Conservation (phyloP, 345 rosid genomes). For the Limnanthes douglasii region DNA sequence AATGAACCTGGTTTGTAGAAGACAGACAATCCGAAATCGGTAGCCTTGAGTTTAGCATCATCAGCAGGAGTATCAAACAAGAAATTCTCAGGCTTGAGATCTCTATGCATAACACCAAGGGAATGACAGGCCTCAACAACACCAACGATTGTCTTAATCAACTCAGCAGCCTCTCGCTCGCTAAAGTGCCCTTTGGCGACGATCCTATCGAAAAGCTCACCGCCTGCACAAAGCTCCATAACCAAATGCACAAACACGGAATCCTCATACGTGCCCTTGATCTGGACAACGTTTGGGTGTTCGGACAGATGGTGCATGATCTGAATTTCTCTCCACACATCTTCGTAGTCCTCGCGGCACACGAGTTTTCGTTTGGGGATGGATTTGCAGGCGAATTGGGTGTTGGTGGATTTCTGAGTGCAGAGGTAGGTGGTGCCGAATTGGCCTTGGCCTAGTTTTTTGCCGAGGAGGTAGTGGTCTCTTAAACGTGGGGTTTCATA, state of each 20-base stretch:
- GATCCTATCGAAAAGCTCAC: constrained; percentile 92
- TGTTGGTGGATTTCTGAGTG: constrained; percentile 38
- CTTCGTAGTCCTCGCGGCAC: constrained; percentile 89
- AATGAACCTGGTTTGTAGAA: constrained; percentile 87
- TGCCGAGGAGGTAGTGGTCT: constrained; percentile 68
- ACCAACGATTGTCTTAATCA: constrained; percentile 72
- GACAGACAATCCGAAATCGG: constrained; percentile 83
- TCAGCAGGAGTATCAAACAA: constrained; percentile 59
- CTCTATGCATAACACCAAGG: constrained; percentile 94
- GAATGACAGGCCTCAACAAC: constrained; percentile 95
- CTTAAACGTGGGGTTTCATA: constrained; percentile 68
- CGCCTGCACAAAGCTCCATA: constrained; percentile 94
- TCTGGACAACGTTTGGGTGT: constrained; percentile 66
- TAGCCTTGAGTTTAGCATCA: constrained; percentile 78
- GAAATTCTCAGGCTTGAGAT: constrained; percentile 98
- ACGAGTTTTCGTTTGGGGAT: constrained; percentile 85
- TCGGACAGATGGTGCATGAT: constrained; percentile 96
- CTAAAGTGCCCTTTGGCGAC: constrained; percentile 89
- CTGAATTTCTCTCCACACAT: constrained; percentile 96
- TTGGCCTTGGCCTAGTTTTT: constrained; percentile 91
- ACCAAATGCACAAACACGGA: constrained; percentile 85
- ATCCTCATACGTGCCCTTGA: constrained; percentile 87
- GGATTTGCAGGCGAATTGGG: constrained; percentile 72
- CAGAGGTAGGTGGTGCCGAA: constrained; percentile 85
- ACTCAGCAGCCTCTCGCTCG: constrained; percentile 75